Conservation (phyloP, 2,329 filamentous ascomycete genomes). For the Aspergillus piperis region DNA sequence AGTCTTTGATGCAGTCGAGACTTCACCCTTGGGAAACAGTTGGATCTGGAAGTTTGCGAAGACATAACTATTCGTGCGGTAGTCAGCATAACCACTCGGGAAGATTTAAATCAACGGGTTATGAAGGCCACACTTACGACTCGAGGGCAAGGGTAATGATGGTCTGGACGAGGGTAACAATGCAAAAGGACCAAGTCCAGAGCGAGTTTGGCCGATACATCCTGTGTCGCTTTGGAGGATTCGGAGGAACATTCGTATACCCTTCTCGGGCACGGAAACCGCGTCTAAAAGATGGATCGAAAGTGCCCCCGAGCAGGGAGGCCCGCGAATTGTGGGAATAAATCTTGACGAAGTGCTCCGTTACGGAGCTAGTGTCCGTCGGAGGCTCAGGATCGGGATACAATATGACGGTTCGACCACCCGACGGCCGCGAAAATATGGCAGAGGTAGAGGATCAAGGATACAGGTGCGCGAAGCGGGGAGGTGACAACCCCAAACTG, state of each 20-base stretch:
- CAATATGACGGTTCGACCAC: conserved; percentile 39
- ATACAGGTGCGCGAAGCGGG: conserved; percentile 6
- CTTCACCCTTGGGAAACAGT: conserved; percentile 46
- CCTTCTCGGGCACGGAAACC: conserved; percentile 57
- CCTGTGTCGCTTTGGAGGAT: conserved; percentile 38
- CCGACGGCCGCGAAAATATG: conserved; percentile 24
- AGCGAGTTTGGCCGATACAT: conserved; percentile 78
- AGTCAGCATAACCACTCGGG: conserved; percentile 8
- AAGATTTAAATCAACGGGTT: background rate
- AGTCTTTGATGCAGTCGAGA: conserved; percentile 54
- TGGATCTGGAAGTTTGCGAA: conserved; percentile 79
- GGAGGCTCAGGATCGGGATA: conserved; percentile 28
- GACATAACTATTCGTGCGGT: conserved; percentile 66
- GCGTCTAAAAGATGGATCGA: conserved; percentile 53
- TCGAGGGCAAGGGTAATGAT: conserved; percentile 80
- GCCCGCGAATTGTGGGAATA: conserved; percentile 57
- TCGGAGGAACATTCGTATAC: conserved; percentile 44
- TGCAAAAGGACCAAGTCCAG: conserved; percentile 88
- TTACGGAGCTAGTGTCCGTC: conserved; percentile 39
- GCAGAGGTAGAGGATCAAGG: background rate
- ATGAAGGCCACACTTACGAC: conserved; percentile 61
- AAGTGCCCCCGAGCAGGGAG: conserved; percentile 61
- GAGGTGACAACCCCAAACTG: conserved; percentile 2
- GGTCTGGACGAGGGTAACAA: conserved; percentile 73
- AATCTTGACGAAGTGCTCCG: conserved; percentile 54